A percentile compares a stretch with the other conserved stretches of the same genome.
phyloP scores from a whole-genome alignment of 2,329 filamentous ascomycete genomes.

The Zopfia rhizophila region DNA sequence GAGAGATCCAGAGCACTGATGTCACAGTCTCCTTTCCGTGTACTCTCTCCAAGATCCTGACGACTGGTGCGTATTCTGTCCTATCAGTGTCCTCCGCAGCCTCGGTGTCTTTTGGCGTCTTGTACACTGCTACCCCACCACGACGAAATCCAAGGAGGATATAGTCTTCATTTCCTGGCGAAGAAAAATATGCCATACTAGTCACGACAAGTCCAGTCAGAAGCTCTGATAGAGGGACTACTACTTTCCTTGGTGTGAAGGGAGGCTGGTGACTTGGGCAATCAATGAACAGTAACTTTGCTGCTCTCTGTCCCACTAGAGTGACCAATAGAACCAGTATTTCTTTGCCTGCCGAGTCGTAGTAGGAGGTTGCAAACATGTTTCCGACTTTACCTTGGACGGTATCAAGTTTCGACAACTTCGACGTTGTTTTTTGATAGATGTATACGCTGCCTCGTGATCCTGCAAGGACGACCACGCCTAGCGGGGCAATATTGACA shows the following conservation, averaged over 20 bases:
- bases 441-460: conserved; percentile 55
- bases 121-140: conserved; percentile 64
- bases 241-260: conserved; percentile 12
- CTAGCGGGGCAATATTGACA: conserved; percentile 46
- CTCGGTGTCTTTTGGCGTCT: conserved; percentile 22
- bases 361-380: conserved; percentile 41
- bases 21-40: conserved; percentile 75
- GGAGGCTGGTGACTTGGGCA: neutral
- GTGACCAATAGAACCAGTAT: conserved; percentile 51
- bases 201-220: conserved; percentile 63
- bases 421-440: conserved; percentile 36
- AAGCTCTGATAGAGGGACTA: conserved; percentile 29
- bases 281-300: conserved; percentile 43
- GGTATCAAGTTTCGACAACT: conserved; percentile 36
- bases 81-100: neutral
- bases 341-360: conserved; percentile 13
- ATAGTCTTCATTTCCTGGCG: conserved; percentile 27
- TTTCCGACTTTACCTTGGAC: conserved; percentile 54
- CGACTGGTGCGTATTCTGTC: conserved; percentile 16
- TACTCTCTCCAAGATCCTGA: conserved; percentile 32
- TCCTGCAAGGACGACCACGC: conserved; percentile 59
- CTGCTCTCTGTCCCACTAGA: conserved; percentile 47
- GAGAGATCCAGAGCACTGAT: conserved; percentile 59
- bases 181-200: conserved; percentile 54
- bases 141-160: conserved; percentile 66